These are phyloP conservation scores for Melaleuca alternifolia DNA, from an alignment of 345 rosid species.

Conservation along the genomic window DNA sequence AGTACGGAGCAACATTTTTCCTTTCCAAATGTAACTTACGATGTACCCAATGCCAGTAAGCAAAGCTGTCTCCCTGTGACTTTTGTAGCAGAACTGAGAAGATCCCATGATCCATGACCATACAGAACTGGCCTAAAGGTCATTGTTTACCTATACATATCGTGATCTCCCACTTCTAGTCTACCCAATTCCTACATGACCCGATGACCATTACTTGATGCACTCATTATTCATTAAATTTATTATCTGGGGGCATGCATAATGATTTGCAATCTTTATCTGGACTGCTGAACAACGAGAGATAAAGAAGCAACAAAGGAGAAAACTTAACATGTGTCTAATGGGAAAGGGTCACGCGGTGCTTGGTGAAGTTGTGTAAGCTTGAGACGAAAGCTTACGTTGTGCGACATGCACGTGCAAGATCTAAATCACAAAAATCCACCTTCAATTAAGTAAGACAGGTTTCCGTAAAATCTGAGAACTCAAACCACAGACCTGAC, in stretches of 20 bases:
- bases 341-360: not conserved
- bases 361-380: not conserved
- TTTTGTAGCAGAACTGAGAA: not conserved
- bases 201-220: not conserved
- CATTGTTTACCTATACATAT: not conserved
- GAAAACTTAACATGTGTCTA: not conserved
- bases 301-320: not conserved
- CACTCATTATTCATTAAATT: not conserved
- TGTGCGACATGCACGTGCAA: not conserved
- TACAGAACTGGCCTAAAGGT: not conserved
- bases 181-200: not conserved
- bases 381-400: not conserved
- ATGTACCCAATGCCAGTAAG: not conserved
- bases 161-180: not conserved
- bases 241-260: not conserved
- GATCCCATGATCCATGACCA: not conserved
- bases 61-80: not conserved
- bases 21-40: not conserved
- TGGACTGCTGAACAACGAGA: not conserved
- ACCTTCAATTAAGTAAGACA: not conserved
- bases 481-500: constrained; percentile 33
- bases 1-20: not conserved
- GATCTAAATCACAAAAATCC: not conserved
- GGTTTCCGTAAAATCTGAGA: not conserved
- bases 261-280: not conserved